Conservation (phyloP, 2,329 filamentous ascomycete genomes). For the Botrytis elliptica region DNA sequence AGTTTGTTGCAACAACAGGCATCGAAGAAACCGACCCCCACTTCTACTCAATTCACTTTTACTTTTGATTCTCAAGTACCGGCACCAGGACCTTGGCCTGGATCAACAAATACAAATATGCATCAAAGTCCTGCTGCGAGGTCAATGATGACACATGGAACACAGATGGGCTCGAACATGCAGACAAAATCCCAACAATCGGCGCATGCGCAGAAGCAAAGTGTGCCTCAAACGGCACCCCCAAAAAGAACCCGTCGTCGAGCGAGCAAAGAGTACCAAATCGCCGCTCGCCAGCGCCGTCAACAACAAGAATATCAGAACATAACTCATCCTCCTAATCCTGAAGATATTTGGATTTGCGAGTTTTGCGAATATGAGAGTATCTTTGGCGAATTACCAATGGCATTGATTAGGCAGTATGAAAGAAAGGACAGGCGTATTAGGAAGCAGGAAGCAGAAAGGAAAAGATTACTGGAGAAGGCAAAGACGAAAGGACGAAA, state of each 20-base stretch:
- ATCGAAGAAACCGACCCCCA: conserved; percentile 59
- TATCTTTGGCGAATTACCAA: conserved; percentile 86
- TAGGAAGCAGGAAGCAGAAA: conserved; percentile 81
- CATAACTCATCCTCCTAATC: conserved; percentile 66
- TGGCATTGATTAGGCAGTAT: conserved; percentile 83
- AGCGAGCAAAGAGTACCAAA: conserved; percentile 67
- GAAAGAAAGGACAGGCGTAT: conserved; percentile 90
- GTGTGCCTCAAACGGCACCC: conserved; percentile 40
- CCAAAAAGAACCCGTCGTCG: conserved; percentile 65
- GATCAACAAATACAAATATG: conserved; percentile 39
- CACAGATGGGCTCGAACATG: conserved; percentile 39
- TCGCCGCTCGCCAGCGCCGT: conserved; percentile 75
- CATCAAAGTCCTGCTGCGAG: conserved; percentile 31
- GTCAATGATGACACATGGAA: conserved; percentile 38
- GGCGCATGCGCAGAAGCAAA: conserved; percentile 40
- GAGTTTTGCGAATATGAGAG: conserved; percentile 97
- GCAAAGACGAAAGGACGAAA: conserved; percentile 92
- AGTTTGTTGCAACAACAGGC: conserved; percentile 73
- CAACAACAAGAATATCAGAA: conserved; percentile 76
- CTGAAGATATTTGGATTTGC: conserved; percentile 87
- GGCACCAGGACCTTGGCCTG: conserved; percentile 74
- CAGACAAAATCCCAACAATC: conserved; percentile 38
- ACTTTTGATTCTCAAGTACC: conserved; percentile 89
- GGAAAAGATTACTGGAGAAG: conserved; percentile 81
- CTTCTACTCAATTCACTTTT: conserved; percentile 92